Conservation (phyloP, 1,139 yeast species). For the Arxiozyma slooffiae region DNA sequence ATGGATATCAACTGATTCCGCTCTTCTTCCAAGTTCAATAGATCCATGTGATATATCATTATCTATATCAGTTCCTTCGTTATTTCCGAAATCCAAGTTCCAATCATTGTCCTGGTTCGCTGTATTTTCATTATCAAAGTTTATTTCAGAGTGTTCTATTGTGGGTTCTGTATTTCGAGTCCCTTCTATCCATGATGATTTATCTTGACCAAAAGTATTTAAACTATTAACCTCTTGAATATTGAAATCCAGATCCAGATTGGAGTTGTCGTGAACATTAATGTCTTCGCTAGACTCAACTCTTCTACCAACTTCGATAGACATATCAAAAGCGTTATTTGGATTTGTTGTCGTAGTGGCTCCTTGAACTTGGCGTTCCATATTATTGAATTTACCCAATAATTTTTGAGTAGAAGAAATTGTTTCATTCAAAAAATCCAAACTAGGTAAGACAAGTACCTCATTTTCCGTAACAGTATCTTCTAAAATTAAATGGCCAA, state of each 20-base stretch:
- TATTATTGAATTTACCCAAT: conserved; percentile 3
- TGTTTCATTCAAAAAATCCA: conserved; percentile 35
- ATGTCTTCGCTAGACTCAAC: conserved; percentile 35
- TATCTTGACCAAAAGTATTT: conserved; percentile 1
- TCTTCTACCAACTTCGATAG: conserved; percentile 29
- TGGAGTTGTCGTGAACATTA: conserved; percentile 22
- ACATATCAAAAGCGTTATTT: conserved; percentile 23
- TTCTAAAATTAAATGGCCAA: conserved; percentile 51
- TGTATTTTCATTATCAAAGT: background rate
- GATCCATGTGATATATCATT: conserved; percentile 19
- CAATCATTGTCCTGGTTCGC: conserved; percentile 19
- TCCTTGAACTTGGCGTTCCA: conserved; percentile 27
- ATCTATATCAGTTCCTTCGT: conserved; percentile 8
- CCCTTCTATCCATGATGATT: conserved; percentile 11
- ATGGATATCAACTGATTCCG: conserved; percentile 15
- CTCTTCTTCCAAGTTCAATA: conserved; percentile 32
- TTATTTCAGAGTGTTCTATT: conserved; percentile 1
- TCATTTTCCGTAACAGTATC: conserved; percentile 78
- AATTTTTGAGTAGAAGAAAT: background rate
- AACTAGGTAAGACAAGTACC: conserved; percentile 54
- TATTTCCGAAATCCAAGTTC: conserved; percentile 19
- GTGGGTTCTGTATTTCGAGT: conserved; percentile 5
- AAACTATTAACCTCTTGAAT: conserved; percentile 6
- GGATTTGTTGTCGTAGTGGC: conserved; percentile 12
- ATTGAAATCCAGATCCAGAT: conserved; percentile 31